Percentiles rank a stretch among this genome's conserved stretches.
Conservation (phyloP, 2,329 filamentous ascomycete genomes). For the Exutisphaerella laricina region DNA sequence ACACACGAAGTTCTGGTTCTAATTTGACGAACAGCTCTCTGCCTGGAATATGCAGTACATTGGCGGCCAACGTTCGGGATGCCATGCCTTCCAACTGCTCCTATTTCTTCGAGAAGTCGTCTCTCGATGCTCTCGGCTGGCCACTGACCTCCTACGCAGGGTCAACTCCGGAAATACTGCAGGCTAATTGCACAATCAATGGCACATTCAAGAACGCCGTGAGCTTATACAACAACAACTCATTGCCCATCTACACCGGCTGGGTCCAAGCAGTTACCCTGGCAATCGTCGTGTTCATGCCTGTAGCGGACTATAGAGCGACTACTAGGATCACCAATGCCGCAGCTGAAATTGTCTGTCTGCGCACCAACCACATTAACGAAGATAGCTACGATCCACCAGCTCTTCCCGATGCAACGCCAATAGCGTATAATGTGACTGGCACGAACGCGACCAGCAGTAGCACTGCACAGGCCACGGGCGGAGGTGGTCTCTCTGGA, state of each 20-base stretch:
- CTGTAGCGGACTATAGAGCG: neutral
- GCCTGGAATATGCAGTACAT: slow-evolving; percentile 8
- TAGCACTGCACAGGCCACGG: neutral
- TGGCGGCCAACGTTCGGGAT: slow-evolving; percentile 3
- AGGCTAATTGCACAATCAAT: neutral
- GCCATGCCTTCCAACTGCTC: slow-evolving; percentile 9
- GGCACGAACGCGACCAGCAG: neutral
- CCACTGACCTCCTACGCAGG: neutral
- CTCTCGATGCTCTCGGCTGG: neutral
- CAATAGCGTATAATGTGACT: slow-evolving; percentile 2
- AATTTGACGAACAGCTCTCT: slow-evolving; percentile 12
- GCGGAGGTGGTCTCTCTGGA: neutral
- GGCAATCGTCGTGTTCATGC: neutral
- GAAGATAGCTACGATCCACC: neutral
- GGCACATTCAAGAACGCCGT: neutral
- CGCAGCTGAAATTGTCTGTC: neutral
- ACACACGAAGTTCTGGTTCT: neutral
- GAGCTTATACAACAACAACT: neutral
- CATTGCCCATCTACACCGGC: neutral
- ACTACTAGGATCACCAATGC: neutral
- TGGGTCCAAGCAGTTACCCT: neutral
- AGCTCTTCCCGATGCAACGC: neutral
- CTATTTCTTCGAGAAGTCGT: slow-evolving; percentile 9
- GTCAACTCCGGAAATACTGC: neutral
- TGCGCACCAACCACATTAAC: neutral